Evolutionary conservation across 306 rosid genomes (phyloP).

Genomic region (Psophocarpus tetragonolobus): DNA sequence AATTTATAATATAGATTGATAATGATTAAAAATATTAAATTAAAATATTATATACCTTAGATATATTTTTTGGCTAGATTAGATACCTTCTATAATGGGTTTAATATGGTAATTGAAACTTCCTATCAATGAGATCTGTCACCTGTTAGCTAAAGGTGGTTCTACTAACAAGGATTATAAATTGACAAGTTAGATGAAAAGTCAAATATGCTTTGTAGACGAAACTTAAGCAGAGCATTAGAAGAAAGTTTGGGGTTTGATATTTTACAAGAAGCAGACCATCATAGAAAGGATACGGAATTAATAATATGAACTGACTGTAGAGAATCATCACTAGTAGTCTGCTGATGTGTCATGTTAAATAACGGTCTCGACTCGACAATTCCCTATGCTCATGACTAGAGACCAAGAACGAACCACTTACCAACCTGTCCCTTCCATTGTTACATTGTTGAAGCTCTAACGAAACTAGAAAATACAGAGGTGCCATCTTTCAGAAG

Average conservation of each 20-base stretch:
- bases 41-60: no score
- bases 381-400: background rate
- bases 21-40: no score
- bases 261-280: conserved; percentile 22
- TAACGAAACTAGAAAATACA: conserved; percentile 69
- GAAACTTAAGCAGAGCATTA: background rate
- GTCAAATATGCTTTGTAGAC: background rate
- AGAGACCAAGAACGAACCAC: background rate
- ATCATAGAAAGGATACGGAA: background rate
- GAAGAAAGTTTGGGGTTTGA: conserved; percentile 9
- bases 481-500: conserved; percentile 61
- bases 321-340: background rate
- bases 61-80: no score
- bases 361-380: background rate
- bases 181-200: background rate
- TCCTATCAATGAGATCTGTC: background rate
- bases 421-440: conserved; percentile 11
- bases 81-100: no score
- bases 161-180: background rate
- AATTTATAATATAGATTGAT: no score
- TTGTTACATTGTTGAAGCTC: conserved; percentile 69
- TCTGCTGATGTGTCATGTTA: background rate
- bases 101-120: no score
- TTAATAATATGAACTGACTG: background rate
- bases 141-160: background rate